Evolutionary conservation across 495 filamentous ascomycete genomes (phyloP), one percentile per base, ranked within the genome.

Genomic region (Hypoxylon perforatum): DNA sequence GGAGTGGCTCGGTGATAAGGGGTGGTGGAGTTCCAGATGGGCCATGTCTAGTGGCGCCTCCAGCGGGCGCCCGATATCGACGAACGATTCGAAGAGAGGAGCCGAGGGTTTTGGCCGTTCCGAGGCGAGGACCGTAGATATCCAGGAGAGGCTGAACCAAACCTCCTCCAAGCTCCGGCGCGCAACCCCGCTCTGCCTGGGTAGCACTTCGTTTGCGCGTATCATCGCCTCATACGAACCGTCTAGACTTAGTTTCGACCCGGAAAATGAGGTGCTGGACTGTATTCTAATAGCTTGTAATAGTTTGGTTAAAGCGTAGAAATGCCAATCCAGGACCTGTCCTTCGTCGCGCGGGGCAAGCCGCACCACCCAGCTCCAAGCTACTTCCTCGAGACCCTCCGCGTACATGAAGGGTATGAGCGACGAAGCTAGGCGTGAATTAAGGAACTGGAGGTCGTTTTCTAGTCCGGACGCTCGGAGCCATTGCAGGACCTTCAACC

Each of bases 381-480:
- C 68, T 1, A 82, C 63, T 14, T 78, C 75, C 6, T 84, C 76
- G 0, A 79, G 70, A 18, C 77, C 78, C 50, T 86, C 83, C 35
- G 80, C 82, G n/a, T 84, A 75, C 55, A 86, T 72, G 69, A 85
- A 86, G 1, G 67, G 76, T 19, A 84, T 22, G 1, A 86, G 65
- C 1, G 68, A 17, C 1, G n/a, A 11, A 15, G 77, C 57, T 41
- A 86, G 77, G 5, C 6, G 1, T 7, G 11, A 4, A 39, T 81
- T 42, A 7, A 82, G 57, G 36, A 85, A 83, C 1, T 60, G 33
- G 0, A 79, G 65, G 8, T 69, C 53, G 0, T 72, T 73, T 28
- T 81, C 78, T 38, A 75, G 60, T 5, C 83, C 83, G 3, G 80
- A 83, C 0, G 84, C 75, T 11, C 81, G 80, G 19, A 88, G 76